These are phyloP conservation scores for Lizonia empirigonia DNA, from an alignment of 2,329 filamentous ascomycete genomes.

Conservation along the genomic window DNA sequence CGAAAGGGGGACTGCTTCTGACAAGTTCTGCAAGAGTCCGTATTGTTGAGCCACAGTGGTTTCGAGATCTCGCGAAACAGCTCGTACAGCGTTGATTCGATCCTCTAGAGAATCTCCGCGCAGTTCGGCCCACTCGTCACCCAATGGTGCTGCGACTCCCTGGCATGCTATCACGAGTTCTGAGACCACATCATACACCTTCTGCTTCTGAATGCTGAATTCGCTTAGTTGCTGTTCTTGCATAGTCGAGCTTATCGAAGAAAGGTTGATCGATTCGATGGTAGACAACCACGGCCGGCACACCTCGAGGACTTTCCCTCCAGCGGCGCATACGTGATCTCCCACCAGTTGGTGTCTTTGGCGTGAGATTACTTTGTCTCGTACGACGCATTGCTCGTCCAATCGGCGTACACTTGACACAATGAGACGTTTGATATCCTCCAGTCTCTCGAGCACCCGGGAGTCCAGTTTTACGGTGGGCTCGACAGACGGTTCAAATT, in stretches of 20 bases:
- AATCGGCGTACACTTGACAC: conserved; percentile 85
- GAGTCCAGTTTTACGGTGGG: conserved; percentile 76
- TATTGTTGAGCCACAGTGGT: conserved; percentile 85
- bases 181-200: conserved; percentile 88
- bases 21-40: conserved; percentile 84
- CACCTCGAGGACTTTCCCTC: conserved; percentile 80
- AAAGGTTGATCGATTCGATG: conserved; percentile 90
- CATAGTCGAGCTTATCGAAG: conserved; percentile 75
- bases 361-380: conserved; percentile 81
- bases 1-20: conserved; percentile 71
- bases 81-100: conserved; percentile 78
- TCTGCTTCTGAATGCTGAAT: conserved; percentile 89
- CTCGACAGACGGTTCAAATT: conserved; percentile 74
- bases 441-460: conserved; percentile 78
- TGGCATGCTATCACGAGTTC: conserved; percentile 89
- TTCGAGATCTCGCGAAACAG: conserved; percentile 79
- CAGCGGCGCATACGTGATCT: conserved; percentile 79
- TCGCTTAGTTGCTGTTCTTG: conserved; percentile 86
- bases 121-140: conserved; percentile 95
- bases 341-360: conserved; percentile 79
- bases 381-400: conserved; percentile 78
- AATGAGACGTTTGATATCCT: conserved; percentile 83
- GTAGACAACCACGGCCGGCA: conserved; percentile 89
- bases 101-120: conserved; percentile 88
- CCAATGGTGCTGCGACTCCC: conserved; percentile 85